These are phyloP conservation scores for Rhodotorula kratochvilovae DNA, from an alignment of 768 basidiomycete genomes.

Conservation along the genomic window DNA sequence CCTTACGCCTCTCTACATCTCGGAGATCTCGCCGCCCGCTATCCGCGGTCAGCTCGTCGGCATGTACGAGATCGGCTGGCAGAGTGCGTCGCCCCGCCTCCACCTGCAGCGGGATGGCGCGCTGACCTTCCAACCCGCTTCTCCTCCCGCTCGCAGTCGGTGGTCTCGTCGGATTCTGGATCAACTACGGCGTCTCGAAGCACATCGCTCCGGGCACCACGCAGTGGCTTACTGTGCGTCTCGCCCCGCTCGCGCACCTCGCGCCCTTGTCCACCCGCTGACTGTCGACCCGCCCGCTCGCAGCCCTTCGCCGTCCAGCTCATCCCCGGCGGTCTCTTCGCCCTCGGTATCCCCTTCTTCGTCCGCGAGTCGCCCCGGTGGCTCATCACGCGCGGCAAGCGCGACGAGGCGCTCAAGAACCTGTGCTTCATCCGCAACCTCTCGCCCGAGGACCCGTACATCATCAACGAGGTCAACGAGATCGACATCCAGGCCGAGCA, in stretches of 20 bases:
- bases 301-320: conserved; percentile 42
- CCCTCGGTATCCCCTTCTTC: conserved; percentile 46
- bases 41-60: conserved; percentile 52
- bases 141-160: not conserved
- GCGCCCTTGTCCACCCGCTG: not conserved
- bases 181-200: conserved; percentile 39
- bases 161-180: conserved; percentile 51
- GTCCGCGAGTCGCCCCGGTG: conserved; percentile 47
- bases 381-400: conserved; percentile 40
- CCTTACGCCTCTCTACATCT: too few relatives aligned
- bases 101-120: not conserved
- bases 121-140: not conserved
- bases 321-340: conserved; percentile 43
- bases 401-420: conserved; percentile 45
- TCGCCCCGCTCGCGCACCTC: too few relatives aligned
- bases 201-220: conserved; percentile 49
- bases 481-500: conserved; percentile 31
- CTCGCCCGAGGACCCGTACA: conserved; percentile 31
- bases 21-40: conserved; percentile 50
- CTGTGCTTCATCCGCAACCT: conserved; percentile 46
- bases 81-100: conserved; percentile 45
- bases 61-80: conserved; percentile 55
- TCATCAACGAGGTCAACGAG: conserved; percentile 31
- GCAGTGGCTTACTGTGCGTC: conserved; percentile 36
- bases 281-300: too few relatives aligned